Percentiles rank a stretch among this genome's conserved stretches.
phyloP scores from a whole-genome alignment of 2,329 filamentous ascomycete genomes.

The Aspergillus sp. region DNA sequence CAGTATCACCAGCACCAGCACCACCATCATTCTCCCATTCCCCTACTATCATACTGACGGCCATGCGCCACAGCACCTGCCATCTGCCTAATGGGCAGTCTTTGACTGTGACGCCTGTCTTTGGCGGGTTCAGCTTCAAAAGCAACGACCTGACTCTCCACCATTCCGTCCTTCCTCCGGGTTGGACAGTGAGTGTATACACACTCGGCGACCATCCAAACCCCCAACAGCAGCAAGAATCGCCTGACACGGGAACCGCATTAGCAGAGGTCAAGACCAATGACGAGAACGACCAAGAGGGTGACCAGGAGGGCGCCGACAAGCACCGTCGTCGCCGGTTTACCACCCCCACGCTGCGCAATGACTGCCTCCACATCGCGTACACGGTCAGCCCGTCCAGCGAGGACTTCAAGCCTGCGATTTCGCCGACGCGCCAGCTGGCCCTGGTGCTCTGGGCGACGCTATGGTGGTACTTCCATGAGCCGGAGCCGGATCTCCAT shows the following conservation, averaged over 20 bases:
- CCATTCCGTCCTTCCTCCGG: slow-evolving; percentile 60
- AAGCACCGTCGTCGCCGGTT: slow-evolving; percentile 46
- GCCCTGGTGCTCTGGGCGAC: slow-evolving; percentile 96
- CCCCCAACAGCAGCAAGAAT: slow-evolving; percentile 25
- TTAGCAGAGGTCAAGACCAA: too few relatives aligned
- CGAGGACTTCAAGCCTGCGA: slow-evolving; percentile 68
- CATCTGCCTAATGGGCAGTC: slow-evolving; percentile 82
- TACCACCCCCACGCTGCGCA: slow-evolving; percentile 62
- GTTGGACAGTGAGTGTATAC: slow-evolving; percentile 83
- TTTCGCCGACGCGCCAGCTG: slow-evolving; percentile 76
- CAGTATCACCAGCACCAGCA: too few relatives aligned
- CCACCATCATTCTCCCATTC: background rate
- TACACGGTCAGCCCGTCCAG: slow-evolving; percentile 78
- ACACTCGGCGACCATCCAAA: slow-evolving; percentile 43
- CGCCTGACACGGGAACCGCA: background rate
- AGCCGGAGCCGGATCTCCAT: slow-evolving; percentile 60
- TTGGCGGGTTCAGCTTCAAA: slow-evolving; percentile 87
- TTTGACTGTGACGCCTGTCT: slow-evolving; percentile 73
- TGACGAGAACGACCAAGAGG: too few relatives aligned
- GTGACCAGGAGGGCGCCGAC: slow-evolving; percentile 9
- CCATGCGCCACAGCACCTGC: slow-evolving; percentile 22
- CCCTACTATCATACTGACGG: background rate
- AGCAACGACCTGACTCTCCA: slow-evolving; percentile 64
- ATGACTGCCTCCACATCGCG: slow-evolving; percentile 83
- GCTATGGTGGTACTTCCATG: slow-evolving; percentile 96